phyloP scores from a whole-genome alignment of 202 grass and related monocot species.

The Saccharum hybrid region DNA sequence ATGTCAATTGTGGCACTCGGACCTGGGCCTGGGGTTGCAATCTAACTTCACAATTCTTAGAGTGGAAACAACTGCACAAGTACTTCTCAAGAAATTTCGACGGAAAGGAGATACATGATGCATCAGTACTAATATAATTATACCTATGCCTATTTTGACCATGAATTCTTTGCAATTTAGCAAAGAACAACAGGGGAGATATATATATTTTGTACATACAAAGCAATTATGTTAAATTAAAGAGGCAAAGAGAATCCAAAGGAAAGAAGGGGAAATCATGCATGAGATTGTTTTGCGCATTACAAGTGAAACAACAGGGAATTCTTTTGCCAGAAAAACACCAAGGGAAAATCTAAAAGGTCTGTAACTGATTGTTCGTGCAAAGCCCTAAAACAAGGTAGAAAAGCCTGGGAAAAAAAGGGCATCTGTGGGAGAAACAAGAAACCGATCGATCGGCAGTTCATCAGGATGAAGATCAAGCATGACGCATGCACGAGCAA shows the following conservation, averaged over 20 bases:
- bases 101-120: not conserved
- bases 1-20: too few relatives aligned
- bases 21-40: too few relatives aligned
- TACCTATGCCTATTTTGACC: not conserved
- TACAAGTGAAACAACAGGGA: not conserved
- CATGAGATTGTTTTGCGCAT: not conserved
- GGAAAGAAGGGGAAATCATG: not conserved
- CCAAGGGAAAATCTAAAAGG: not conserved
- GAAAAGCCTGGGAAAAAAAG: not conserved
- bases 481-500: not conserved
- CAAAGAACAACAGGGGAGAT: not conserved
- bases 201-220: not conserved
- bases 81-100: not conserved
- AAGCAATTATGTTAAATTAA: not conserved
- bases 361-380: not conserved
- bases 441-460: not conserved
- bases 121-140: not conserved
- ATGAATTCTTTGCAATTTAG: not conserved
- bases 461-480: not conserved
- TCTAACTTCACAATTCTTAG: not conserved
- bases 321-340: not conserved
- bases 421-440: not conserved
- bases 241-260: not conserved
- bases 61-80: not conserved
- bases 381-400: slow-evolving; percentile 31